Evolutionary conservation across 352 stramenopile species (phyloP), one percentile per base, ranked within the genome.

Genomic region (Thalassiosira sp.): DNA sequence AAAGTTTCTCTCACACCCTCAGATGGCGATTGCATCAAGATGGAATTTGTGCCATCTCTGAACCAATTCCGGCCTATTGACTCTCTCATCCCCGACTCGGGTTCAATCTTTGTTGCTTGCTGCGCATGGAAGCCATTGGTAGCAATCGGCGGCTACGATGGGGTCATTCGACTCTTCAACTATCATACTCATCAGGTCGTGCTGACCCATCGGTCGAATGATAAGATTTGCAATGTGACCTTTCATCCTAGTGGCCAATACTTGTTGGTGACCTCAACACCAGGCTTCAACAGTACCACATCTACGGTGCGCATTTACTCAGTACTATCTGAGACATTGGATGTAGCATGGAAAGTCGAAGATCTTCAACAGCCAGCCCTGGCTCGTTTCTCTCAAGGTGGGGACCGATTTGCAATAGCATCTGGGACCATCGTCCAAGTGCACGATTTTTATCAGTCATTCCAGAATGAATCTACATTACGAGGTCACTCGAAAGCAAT

Each of bases 141-240:
- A 52, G 56, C 18, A 20, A 52, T 64, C 31, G 56, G 56, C 22
- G 56, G 56, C 11, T 52, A 64, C 31, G 56, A 58, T 40, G 56
- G 56, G 3, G 27, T 20, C 11, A 8, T 51, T 18, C 56, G 56
- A 10, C n/a, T 64, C 1, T 51, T 52, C 8, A 52, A 64, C 13
- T 37, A 52, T 33, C 16, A 64, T 11, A 33, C 31, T 1, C 15
- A 64, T 3, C 5, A 64, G 10, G 15, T 52, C 24, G 33, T 52
- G 31, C 16, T 64, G 5, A 37, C 37, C 5, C 56, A 64, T 52
- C 5, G 18, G 3, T 64, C 52, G 8, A 20, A 52, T 28, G 56
- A 64, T 1, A 37, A 5, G 3, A 64, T 64, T 35, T 37, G 10
- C 6, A 25, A 35, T 64, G 1, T 64, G 2, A 49, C 7, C 18